A percentile compares a stretch with the other conserved stretches of the same genome.
phyloP scores from a whole-genome alignment of 1,139 yeast genomes.

The Ogataea hybrid region DNA sequence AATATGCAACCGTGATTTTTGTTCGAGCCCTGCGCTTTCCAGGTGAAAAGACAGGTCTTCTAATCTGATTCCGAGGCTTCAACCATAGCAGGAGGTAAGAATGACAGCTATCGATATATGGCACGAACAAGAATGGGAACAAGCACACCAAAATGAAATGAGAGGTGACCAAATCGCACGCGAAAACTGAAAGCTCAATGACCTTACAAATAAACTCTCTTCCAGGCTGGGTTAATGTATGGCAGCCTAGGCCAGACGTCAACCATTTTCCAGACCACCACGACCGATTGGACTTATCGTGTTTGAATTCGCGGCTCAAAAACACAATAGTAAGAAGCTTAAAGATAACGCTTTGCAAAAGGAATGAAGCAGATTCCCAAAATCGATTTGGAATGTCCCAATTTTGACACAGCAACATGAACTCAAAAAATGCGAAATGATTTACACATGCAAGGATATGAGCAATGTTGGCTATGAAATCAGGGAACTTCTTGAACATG shows the following conservation, averaged over 20 bases:
- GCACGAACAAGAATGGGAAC: conserved; percentile 52
- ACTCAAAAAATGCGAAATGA: conserved; percentile 46
- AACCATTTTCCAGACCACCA: conserved; percentile 76
- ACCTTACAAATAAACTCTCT: conserved; percentile 55
- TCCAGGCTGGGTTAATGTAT: conserved; percentile 49
- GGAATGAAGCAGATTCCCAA: conserved; percentile 44
- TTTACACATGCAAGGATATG: conserved; percentile 44
- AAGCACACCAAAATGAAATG: conserved; percentile 51
- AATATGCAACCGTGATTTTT: conserved; percentile 32
- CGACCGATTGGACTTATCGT: conserved; percentile 49
- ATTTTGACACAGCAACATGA: conserved; percentile 51
- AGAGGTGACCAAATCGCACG: conserved; percentile 50
- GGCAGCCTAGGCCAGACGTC: conserved; percentile 51
- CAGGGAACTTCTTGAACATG: conserved; percentile 40
- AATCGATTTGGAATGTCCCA: conserved; percentile 50
- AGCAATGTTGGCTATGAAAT: conserved; percentile 42
- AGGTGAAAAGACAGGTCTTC: conserved; percentile 39
- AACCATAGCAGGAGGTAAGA: conserved; percentile 60
- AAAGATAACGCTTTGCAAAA: conserved; percentile 46
- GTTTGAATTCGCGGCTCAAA: conserved; percentile 49
- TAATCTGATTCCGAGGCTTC: conserved; percentile 49
- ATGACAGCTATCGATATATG: conserved; percentile 57
- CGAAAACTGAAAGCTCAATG: conserved; percentile 54
- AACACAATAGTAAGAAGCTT: conserved; percentile 39
- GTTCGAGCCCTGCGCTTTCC: conserved; percentile 28